phyloP scores from a whole-genome alignment of 345 rosid species.

The Gossypium stocksii region DNA sequence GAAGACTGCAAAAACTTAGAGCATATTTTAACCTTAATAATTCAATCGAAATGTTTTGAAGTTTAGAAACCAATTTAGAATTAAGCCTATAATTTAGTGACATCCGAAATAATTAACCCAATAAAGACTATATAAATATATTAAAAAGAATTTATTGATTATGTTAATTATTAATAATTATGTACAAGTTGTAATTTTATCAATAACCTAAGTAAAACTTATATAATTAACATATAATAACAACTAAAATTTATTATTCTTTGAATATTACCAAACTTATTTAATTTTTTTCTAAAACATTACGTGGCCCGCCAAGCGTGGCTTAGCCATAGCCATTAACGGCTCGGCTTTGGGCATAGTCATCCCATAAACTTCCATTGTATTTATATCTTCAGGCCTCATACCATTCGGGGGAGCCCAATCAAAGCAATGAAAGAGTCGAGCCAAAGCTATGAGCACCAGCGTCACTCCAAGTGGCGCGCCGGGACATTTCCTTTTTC shows the following conservation, averaged over 20 bases:
- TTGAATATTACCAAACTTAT: neutral
- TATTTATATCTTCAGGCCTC: conserved; percentile 51
- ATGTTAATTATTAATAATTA: too few species aligned
- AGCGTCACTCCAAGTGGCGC: conserved; percentile 85
- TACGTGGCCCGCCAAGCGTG: conserved; percentile 48
- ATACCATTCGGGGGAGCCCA: conserved; percentile 55
- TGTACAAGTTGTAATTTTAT: too few species aligned
- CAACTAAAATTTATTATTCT: neutral
- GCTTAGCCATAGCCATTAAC: conserved; percentile 52
- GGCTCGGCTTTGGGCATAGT: conserved; percentile 92
- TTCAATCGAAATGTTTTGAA: too few species aligned
- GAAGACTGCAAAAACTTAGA: too few species aligned
- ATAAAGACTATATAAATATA: too few species aligned
- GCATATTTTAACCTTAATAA: too few species aligned
- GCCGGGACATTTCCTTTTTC: conserved; percentile 89
- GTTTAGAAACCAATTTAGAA: too few species aligned
- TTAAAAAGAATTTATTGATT: too few species aligned
- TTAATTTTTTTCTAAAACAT: neutral
- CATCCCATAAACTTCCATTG: conserved; percentile 77
- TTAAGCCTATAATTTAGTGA: too few species aligned
- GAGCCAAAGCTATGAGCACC: conserved; percentile 82
- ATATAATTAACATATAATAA: too few species aligned
- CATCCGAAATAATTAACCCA: too few species aligned
- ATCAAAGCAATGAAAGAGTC: conserved; percentile 79
- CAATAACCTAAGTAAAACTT: too few species aligned